Conservation (phyloP, 116 monocot species). For the Papilionanthe hybrid region DNA sequence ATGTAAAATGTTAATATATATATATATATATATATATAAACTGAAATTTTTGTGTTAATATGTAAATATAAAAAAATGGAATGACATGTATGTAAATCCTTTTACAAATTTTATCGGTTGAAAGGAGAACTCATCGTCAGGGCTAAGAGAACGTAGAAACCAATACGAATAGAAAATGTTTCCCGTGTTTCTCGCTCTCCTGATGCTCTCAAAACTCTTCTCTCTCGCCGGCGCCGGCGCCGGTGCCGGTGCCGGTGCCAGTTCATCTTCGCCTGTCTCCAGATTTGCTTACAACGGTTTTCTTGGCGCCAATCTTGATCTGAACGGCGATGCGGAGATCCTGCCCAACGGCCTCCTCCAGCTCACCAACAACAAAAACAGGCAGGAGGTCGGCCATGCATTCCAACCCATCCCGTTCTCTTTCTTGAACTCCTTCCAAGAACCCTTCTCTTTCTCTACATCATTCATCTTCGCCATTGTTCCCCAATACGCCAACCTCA, state of each 20-base stretch:
- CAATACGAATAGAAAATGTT: too few relatives aligned
- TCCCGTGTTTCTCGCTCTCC: too few relatives aligned
- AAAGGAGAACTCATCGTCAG: too few relatives aligned
- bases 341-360: constrained; percentile 27
- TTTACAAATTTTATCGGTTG: too few relatives aligned
- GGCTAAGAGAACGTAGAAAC: too few relatives aligned
- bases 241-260: background rate
- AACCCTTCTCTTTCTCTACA: constrained; percentile 39
- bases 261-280: background rate
- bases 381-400: constrained; percentile 24
- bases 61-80: too few relatives aligned
- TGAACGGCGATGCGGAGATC: constrained; percentile 28
- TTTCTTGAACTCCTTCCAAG: constrained; percentile 4
- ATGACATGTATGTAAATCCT: too few relatives aligned
- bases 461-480: constrained; percentile 5
- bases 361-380: constrained; percentile 25
- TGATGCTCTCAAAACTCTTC: too few relatives aligned
- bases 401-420: constrained; percentile 19
- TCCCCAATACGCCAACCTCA: constrained; percentile 6
- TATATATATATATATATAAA: too few relatives aligned
- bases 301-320: constrained; percentile 13
- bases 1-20: too few relatives aligned
- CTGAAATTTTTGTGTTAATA: too few relatives aligned
- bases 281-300: constrained; percentile 41
- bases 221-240: background rate